Percentiles rank a stretch among this genome's conserved stretches.
These are phyloP conservation scores for Thymus mandschuricus DNA, from an alignment of 257 asterid genomes.

Conservation along the genomic window DNA sequence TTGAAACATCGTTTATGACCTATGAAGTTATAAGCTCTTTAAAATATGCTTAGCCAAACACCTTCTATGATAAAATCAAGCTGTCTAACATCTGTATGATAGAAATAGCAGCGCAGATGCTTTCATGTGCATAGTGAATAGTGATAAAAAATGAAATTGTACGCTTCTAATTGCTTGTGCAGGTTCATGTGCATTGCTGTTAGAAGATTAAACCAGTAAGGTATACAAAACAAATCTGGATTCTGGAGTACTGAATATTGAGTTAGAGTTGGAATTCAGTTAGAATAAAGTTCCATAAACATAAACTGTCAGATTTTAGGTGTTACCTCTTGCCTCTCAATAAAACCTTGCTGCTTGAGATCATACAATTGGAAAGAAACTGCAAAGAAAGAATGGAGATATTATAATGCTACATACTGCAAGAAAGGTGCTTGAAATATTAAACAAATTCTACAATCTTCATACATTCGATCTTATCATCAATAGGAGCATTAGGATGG, in stretches of 20 bases:
- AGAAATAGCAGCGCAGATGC: not conserved
- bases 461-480: conserved; percentile 93
- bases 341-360: conserved; percentile 99
- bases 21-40: too few species aligned
- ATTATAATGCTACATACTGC: not conserved
- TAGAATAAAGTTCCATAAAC: not conserved
- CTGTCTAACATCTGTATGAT: too few species aligned
- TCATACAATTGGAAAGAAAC: conserved; percentile 98
- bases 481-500: conserved; percentile 98
- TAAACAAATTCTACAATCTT: conserved; percentile 11
- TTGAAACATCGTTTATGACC: too few species aligned
- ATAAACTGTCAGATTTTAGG: conserved; percentile 8
- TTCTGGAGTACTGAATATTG: not conserved
- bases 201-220: conserved; percentile 15
- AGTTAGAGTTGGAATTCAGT: conserved; percentile 16
- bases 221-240: conserved; percentile 15
- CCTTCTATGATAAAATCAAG: too few species aligned
- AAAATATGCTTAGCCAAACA: too few species aligned
- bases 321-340: conserved; percentile 96
- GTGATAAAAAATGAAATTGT: not conserved
- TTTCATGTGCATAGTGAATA: not conserved
- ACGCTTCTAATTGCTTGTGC: conserved; percentile 1
- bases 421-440: conserved; percentile 25
- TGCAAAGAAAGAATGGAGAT: conserved; percentile 43
- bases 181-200: not conserved